phyloP scores from a whole-genome alignment of 2,329 filamentous ascomycete genomes.

The Cladosporium sp. region DNA sequence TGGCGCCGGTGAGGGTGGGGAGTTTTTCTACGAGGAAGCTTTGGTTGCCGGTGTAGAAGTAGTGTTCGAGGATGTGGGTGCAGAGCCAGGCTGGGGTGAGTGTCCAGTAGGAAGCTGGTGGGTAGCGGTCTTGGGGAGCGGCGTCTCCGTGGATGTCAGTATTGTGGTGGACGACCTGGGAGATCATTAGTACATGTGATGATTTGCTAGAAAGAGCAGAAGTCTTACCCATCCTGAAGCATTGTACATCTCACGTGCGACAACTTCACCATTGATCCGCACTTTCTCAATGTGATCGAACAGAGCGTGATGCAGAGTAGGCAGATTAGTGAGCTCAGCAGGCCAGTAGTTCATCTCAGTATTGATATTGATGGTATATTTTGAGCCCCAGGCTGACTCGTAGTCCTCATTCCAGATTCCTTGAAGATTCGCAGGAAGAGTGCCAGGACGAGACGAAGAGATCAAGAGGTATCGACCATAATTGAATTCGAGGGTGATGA shows the following conservation, averaged over 20 bases:
- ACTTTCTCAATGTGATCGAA: constrained; percentile 52
- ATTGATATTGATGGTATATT: constrained; percentile 58
- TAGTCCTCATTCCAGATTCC: constrained; percentile 51
- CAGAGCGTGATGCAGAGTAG: constrained; percentile 40
- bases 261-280: constrained; percentile 51
- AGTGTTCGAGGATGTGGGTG: constrained; percentile 56
- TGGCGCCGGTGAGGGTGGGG: constrained; percentile 49
- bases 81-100: constrained; percentile 55
- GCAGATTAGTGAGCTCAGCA: constrained; percentile 50
- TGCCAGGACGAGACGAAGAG: constrained; percentile 47
- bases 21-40: constrained; percentile 45
- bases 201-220: constrained; percentile 46
- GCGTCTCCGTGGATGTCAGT: constrained; percentile 58
- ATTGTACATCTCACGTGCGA: constrained; percentile 50
- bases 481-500: constrained; percentile 52
- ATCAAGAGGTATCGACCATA: constrained; percentile 53
- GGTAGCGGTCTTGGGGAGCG: constrained; percentile 42
- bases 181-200: constrained; percentile 49
- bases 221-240: constrained; percentile 46
- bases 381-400: constrained; percentile 46
- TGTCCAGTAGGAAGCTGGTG: constrained; percentile 41
- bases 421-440: constrained; percentile 53
- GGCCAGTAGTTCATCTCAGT: constrained; percentile 60
- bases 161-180: constrained; percentile 48
- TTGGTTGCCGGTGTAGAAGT: constrained; percentile 47